These are phyloP conservation scores for Saturnispora silvae DNA, from an alignment of 805 yeast species.

Conservation along the genomic window DNA sequence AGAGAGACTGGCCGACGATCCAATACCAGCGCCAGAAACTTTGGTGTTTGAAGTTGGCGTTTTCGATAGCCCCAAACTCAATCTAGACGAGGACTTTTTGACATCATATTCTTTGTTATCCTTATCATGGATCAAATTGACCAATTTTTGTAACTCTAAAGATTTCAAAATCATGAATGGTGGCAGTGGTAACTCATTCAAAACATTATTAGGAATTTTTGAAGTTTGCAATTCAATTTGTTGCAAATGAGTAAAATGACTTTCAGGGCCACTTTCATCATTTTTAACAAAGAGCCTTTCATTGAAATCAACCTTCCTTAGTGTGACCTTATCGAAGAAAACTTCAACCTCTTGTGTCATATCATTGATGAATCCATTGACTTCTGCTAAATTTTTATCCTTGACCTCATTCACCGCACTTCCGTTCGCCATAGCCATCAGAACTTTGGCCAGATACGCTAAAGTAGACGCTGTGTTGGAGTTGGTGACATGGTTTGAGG, in stretches of 20 bases:
- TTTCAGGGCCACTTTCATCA: too few relatives aligned
- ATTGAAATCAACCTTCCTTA: constrained; percentile 51
- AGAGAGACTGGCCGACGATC: too few relatives aligned
- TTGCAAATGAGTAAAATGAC: too few relatives aligned
- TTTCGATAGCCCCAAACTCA: too few relatives aligned
- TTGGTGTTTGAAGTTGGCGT: too few relatives aligned
- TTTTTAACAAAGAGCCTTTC: constrained; percentile 47
- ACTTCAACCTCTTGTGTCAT: constrained; percentile 50
- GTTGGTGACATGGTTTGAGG: constrained; percentile 61
- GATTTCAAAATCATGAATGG: constrained; percentile 63
- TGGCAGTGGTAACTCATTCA: constrained; percentile 54
- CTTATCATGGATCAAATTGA: too few relatives aligned
- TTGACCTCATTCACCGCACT: constrained; percentile 64
- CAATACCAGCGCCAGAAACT: too few relatives aligned
- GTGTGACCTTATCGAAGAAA: constrained; percentile 65
- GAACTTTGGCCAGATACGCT: constrained; percentile 68
- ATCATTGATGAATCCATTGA: constrained; percentile 59
- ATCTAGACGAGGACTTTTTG: too few relatives aligned
- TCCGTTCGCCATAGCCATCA: constrained; percentile 72
- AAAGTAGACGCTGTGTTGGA: constrained; percentile 65
- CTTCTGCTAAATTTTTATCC: constrained; percentile 64
- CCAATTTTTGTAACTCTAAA: constrained; percentile 48
- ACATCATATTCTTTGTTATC: too few relatives aligned
- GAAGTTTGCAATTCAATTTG: too few relatives aligned
- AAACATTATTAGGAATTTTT: too few relatives aligned